Percentiles rank a stretch among this genome's conserved stretches.
phyloP scores from a whole-genome alignment of 2,329 filamentous ascomycete genomes.

The Epicoccum sorghinum region DNA sequence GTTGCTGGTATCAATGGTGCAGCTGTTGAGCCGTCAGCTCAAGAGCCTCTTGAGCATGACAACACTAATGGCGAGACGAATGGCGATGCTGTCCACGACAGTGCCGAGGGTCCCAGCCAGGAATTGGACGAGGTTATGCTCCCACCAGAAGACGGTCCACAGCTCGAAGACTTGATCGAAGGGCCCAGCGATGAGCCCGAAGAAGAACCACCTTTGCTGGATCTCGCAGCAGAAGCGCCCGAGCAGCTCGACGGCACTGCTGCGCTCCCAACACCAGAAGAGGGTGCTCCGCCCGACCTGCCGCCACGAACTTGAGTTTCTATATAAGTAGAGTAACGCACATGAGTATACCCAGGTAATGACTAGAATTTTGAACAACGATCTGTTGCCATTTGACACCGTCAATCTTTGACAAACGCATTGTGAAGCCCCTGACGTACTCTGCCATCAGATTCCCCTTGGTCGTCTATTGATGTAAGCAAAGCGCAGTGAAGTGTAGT shows the following conservation, averaged over 20 bases:
- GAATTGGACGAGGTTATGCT: neutral
- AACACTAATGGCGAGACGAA: neutral
- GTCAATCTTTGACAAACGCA: too few relatives aligned
- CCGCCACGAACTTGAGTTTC: neutral
- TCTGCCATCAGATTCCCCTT: too few relatives aligned
- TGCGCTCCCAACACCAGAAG: neutral
- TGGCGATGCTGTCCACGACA: neutral
- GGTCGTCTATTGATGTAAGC: too few relatives aligned
- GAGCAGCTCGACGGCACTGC: slow-evolving; percentile 8
- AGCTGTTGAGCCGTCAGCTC: neutral
- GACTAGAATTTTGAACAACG: neutral
- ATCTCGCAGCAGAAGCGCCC: slow-evolving; percentile 2
- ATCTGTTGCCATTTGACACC: too few relatives aligned
- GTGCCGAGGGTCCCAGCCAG: neutral
- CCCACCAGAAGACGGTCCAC: neutral
- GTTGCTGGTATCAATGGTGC: neutral
- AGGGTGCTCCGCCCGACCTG: neutral
- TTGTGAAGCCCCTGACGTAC: too few relatives aligned
- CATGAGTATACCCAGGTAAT: neutral
- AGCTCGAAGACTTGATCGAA: neutral
- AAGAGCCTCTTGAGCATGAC: neutral
- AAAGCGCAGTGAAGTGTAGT: neutral
- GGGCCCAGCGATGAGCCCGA: neutral
- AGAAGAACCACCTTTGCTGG: slow-evolving; percentile 5
- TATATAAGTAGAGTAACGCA: neutral